Conservation (phyloP, 2,329 filamentous ascomycete genomes). For the Trichoderma oligosporum region DNA sequence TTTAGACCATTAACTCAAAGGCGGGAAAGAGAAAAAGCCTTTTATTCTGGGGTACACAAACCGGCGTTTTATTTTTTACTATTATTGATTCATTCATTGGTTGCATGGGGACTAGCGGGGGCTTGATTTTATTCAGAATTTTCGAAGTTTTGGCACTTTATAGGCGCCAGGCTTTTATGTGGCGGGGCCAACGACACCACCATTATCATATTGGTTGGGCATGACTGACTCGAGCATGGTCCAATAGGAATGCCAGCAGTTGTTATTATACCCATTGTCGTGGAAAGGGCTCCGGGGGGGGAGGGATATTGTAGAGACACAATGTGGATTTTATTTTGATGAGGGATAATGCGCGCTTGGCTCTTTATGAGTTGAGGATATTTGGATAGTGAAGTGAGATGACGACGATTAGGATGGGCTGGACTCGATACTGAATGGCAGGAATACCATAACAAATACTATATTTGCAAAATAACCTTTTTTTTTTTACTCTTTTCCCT, state of each 20-base stretch:
- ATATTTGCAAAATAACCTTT: not conserved
- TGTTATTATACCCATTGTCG: constrained; percentile 2
- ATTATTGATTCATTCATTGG: constrained; percentile 12
- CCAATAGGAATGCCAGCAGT: not conserved
- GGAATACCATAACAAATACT: constrained; percentile 35
- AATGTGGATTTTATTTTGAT: not conserved
- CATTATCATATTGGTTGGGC: not conserved
- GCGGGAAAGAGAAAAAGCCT: constrained; percentile 13
- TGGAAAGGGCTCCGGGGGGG: too few species aligned
- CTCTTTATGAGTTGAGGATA: constrained; percentile 1
- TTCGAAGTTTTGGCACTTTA: not conserved
- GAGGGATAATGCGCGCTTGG: constrained; percentile 6
- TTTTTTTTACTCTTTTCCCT: too few species aligned
- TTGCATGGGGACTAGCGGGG: constrained; percentile 12
- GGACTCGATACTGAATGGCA: constrained; percentile 33
- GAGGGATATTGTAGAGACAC: constrained; percentile 2
- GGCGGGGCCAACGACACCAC: not conserved
- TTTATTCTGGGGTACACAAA: constrained; percentile 5
- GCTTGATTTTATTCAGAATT: not conserved
- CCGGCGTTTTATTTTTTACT: not conserved
- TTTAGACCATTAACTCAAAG: constrained; percentile 4
- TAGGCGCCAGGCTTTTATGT: not conserved
- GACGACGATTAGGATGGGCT: not conserved
- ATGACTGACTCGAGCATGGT: not conserved
- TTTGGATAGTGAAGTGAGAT: not conserved